Evolutionary conservation across 208 protist genomes (phyloP).

Genomic region (Crithidia fasciculata): DNA sequence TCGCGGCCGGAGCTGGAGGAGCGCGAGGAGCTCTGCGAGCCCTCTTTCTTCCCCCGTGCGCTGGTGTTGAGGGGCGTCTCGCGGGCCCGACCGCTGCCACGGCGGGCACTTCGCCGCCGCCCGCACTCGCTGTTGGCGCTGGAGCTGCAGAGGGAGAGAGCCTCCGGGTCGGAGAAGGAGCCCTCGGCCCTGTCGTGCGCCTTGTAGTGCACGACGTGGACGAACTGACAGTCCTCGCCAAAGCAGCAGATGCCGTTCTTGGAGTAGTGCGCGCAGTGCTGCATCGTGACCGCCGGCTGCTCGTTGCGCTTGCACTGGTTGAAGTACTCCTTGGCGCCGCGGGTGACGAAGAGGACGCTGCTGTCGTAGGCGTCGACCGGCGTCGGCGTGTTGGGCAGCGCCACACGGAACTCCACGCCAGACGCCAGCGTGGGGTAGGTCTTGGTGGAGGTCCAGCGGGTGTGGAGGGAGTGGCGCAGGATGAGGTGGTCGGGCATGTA

Average conservation of each 20-base stretch:
- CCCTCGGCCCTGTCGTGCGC: constrained; percentile 38
- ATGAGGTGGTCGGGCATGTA: constrained; percentile 53
- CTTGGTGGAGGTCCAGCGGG: constrained; percentile 66
- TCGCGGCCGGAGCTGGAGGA: constrained; percentile 29
- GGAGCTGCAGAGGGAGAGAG: constrained; percentile 32
- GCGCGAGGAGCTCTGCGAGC: constrained; percentile 24
- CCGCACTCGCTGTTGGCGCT: constrained; percentile 27
- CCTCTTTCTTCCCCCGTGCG: constrained; percentile 11
- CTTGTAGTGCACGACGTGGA: constrained; percentile 71
- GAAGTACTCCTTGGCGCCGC: constrained; percentile 75
- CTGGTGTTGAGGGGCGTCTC: constrained; percentile 43
- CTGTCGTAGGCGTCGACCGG: constrained; percentile 74
- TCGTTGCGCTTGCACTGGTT: constrained; percentile 51
- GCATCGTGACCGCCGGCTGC: constrained; percentile 63
- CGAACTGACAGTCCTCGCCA: constrained; percentile 77
- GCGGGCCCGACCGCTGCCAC: constrained; percentile 24
- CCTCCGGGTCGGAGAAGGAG: constrained; percentile 51
- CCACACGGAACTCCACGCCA: constrained; percentile 63
- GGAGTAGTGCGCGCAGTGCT: constrained; percentile 82
- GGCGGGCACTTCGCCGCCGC: constrained; percentile 17
- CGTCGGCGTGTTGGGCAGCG: constrained; percentile 74
- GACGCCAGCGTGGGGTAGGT: constrained; percentile 51
- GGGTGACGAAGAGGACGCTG: constrained; percentile 60
- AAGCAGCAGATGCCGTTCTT: constrained; percentile 87
- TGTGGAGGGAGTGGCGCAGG: constrained; percentile 70